These are phyloP conservation scores for Laburnicola sp. DNA, from an alignment of 2,329 filamentous ascomycete genomes.

Conservation along the genomic window DNA sequence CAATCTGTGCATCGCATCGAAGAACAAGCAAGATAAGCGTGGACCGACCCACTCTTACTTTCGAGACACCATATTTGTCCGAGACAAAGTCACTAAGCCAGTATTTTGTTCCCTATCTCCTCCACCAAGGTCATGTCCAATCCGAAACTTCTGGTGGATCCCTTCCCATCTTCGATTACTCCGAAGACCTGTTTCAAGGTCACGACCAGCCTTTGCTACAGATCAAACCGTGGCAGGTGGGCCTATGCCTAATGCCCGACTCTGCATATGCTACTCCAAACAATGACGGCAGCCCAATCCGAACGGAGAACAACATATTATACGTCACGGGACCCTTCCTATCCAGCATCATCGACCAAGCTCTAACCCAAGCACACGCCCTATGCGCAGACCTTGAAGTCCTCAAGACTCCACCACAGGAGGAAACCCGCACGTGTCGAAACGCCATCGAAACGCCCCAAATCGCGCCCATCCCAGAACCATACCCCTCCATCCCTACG, in stretches of 20 bases:
- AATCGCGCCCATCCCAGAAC: background rate
- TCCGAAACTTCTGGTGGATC: constrained; percentile 14
- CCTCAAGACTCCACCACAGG: constrained; percentile 2
- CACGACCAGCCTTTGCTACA: constrained; percentile 14
- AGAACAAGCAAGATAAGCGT: constrained; percentile 10
- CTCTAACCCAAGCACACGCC: constrained; percentile 18
- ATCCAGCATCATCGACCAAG: constrained; percentile 21
- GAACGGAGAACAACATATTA: constrained; percentile 1
- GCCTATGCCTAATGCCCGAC: constrained; percentile 29
- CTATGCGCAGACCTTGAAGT: constrained; percentile 15
- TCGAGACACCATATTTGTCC: constrained; percentile 19
- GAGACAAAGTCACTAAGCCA: constrained; percentile 15
- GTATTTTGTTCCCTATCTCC: constrained; percentile 23
- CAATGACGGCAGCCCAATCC: constrained; percentile 16
- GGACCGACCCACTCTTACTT: constrained; percentile 11
- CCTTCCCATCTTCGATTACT: constrained; percentile 32
- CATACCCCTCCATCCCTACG: background rate
- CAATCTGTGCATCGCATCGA: constrained; percentile 18
- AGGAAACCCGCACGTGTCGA: too few relatives aligned
- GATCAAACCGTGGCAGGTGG: constrained; percentile 22
- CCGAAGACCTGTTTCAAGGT: constrained; percentile 21
- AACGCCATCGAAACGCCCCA: background rate
- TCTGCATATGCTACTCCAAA: constrained; percentile 19
- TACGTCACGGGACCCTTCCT: constrained; percentile 7
- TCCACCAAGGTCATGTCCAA: constrained; percentile 18